Base-by-base conservation (phyloP, 257 asterid genomes). In the Solanum appendiculatum region DNA sequence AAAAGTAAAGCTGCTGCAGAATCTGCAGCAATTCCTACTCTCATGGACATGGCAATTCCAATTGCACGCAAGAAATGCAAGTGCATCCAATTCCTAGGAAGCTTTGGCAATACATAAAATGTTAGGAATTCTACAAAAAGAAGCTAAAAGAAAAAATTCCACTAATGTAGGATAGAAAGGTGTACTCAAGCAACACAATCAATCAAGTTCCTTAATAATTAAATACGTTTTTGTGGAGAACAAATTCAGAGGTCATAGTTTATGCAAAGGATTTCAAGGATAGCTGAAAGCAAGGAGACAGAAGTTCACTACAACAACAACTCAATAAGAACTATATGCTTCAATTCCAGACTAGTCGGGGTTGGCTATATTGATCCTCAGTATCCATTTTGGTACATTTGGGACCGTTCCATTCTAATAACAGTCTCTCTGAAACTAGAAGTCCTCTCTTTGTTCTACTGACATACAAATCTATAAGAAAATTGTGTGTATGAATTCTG, bases 51-150 rank as follows among this genome's bases (percentile, higher is more conserved):
- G 40, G 99, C 99, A 85, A 94, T 92, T 74, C 99, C 99, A 84
- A 97, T 97, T 46, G 99, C 99, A 85, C 98, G 99, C 91, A 97
- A 92, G 88, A 97, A 97, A 93, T 97, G 99, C 93, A 97, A 92
- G 89, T 97, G 99, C 99, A 97, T 95, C 99, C 99, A 97, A 70
- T 97, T 97, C 90, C 99, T 92, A 42, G 99, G 99, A 83, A 97
- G 98, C 98, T 97, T 90, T 93, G 92, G 44, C 48, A 87, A 90
- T 81, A 48, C 44, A 81, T 81, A 81, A 81, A 31, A 81, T 20
- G 85, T 81, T 11, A 81, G 68, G 21, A 81, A 48, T 81, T 81
- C 85, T 81, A 20, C 4, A 3, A 81, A 48, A 29, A 20, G 85
- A n/a, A 29, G 29, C 44, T 31, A 40, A 46, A 80, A 42, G 18